These are phyloP conservation scores for Eimeria zaria DNA, from an alignment of 169 alveolate genomes.

Conservation along the genomic window DNA sequence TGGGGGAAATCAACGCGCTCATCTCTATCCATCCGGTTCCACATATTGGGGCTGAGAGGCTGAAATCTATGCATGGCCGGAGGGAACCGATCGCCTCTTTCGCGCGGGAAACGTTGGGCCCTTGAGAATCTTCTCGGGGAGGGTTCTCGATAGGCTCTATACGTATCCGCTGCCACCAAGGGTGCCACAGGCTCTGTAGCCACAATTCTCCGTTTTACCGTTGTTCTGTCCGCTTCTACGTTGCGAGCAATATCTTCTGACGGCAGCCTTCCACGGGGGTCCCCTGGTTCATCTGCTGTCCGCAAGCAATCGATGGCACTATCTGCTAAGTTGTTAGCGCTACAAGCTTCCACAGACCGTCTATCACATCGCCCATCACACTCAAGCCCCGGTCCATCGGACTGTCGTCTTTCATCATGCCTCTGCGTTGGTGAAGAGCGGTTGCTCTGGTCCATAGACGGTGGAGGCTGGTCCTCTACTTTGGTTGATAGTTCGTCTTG, in stretches of 20 bases:
- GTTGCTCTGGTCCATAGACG: background rate
- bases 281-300: background rate
- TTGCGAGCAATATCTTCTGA: conserved; percentile 22
- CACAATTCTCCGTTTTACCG: conserved; percentile 43
- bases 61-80: conserved; percentile 27
- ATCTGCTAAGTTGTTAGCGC: background rate
- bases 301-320: background rate
- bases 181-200: conserved; percentile 1
- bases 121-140: conserved; percentile 35
- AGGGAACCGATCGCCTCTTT: conserved; percentile 8
- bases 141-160: conserved; percentile 1
- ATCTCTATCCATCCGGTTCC: conserved; percentile 40
- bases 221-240: conserved; percentile 15
- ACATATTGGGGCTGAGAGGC: background rate
- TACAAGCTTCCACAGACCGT: background rate
- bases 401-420: background rate
- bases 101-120: conserved; percentile 5
- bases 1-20: conserved; percentile 53
- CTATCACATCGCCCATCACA: conserved; percentile 8
- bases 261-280: background rate
- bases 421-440: conserved; percentile 6
- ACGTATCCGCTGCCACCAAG: background rate
- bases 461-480: background rate
- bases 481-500: conserved; percentile 28
- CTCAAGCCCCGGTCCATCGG: background rate